A percentile compares a stretch with the other conserved stretches of the same genome.
Conservation (phyloP, 768 basidiomycete species). For the Termitomyces sp. region DNA sequence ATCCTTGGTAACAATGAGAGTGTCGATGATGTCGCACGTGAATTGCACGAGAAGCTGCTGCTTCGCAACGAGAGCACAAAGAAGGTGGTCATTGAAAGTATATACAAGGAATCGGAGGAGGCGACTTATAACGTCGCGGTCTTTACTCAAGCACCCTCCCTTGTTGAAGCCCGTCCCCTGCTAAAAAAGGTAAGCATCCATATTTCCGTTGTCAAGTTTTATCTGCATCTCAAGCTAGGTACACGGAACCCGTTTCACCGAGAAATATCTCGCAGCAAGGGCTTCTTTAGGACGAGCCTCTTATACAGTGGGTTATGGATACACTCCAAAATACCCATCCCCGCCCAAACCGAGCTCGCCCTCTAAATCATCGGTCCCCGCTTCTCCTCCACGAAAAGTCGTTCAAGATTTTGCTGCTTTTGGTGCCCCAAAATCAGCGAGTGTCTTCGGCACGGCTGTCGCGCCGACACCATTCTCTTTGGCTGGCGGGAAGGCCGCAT, state of each 20-base stretch:
- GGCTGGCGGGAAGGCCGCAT: constrained; percentile 77
- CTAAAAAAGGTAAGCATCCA: constrained; percentile 64
- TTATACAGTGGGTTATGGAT: constrained; percentile 46
- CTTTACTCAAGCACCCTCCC: constrained; percentile 66
- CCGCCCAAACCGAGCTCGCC: constrained; percentile 36
- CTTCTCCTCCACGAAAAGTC: constrained; percentile 82
- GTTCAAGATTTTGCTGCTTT: constrained; percentile 87
- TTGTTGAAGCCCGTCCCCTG: constrained; percentile 69
- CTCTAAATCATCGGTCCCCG: constrained; percentile 29
- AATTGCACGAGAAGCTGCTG: constrained; percentile 86
- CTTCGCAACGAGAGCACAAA: constrained; percentile 96
- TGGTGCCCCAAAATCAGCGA: constrained; percentile 65
- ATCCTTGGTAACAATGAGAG: constrained; percentile 92
- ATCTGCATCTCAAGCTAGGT: constrained; percentile 44
- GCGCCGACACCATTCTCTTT: constrained; percentile 75
- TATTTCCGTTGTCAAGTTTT: constrained; percentile 2
- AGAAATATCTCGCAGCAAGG: constrained; percentile 84
- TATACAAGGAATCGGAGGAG: constrained; percentile 89
- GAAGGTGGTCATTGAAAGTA: constrained; percentile 93
- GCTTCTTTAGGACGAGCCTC: constrained; percentile 49
- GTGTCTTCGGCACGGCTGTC: constrained; percentile 82
- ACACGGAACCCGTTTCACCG: constrained; percentile 92
- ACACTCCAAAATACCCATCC: constrained; percentile 38
- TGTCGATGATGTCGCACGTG: constrained; percentile 93
- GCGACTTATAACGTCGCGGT: constrained; percentile 85